Evolutionary conservation across 441 rosid genomes (phyloP), one percentile per base, ranked within the genome.

Genomic region (Croton setiger): DNA sequence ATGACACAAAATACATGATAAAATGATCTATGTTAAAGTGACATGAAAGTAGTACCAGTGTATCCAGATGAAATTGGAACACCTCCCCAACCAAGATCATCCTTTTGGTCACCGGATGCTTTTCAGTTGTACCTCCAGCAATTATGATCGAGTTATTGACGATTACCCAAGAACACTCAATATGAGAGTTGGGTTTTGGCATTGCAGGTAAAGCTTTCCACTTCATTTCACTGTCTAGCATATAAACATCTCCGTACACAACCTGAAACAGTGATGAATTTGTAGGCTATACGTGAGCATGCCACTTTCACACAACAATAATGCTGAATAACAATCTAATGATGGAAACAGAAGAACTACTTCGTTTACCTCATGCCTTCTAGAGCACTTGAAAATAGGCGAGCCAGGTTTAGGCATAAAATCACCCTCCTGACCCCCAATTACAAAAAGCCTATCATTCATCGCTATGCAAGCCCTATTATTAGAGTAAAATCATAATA

Each of bases 361-460:
- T 17, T 53, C 57, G 21, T 9, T 11, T 53, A 53, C 57, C 95
- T 93, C 97, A 36, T 77, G 74, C 74, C 98, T 82, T 51, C 97
- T 87, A 36, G 98, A 89, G 76, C 98, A 93, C 74, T 53, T 53
- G 57, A 53, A 53, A 18, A 53, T 53, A 5, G 98, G 80, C 5
- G 98, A 93, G 72, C 90, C 90, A 67, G 97, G 98, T 79, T 93
- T 91, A 9, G 97, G 89, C 96, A 86, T 85, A 68, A 91, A 93
- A 80, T 91, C 98, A 67, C 98, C 96, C 78, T 93, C 98, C 80
- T 93, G 98, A 69, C 97, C 97, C 1, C 97, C 98, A 13, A 91
- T 80, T 56, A 93, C 85, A 63, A 83, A 82, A 59, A 93, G 86
- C 60, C 77, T 75, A 66, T 85, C 92, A 44, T 85, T 78, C 47